A percentile compares a stretch with the other conserved stretches of the same genome.
Evolutionary conservation across 208 protist species (phyloP).

Genomic region (Leishmania lainsoni): DNA sequence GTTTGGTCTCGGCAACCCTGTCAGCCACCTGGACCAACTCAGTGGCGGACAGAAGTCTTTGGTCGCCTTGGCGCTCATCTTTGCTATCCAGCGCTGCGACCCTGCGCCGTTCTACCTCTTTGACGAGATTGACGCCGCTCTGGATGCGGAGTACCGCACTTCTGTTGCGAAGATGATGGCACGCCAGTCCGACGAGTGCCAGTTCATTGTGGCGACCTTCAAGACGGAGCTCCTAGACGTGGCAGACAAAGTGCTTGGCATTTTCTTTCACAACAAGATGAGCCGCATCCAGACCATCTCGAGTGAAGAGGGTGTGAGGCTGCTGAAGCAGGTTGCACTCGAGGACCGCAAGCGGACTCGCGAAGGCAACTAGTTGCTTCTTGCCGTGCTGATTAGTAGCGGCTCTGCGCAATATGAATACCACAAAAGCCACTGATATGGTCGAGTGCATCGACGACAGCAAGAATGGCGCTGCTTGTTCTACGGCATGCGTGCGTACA

Average conservation of each 20-base stretch:
- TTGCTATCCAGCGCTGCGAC: constrained; percentile 99
- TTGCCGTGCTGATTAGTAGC: too few species aligned
- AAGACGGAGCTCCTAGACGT: constrained; percentile 95
- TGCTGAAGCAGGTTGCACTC: constrained; percentile 70
- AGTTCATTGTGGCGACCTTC: constrained; percentile 99
- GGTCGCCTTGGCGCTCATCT: constrained; percentile 98
- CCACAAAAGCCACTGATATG: not conserved
- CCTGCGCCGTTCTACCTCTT: constrained; percentile 99
- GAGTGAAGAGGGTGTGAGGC: constrained; percentile 50
- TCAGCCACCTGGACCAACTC: constrained; percentile 93
- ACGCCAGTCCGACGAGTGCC: constrained; percentile 90
- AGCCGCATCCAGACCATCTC: constrained; percentile 91
- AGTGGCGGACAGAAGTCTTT: constrained; percentile 99
- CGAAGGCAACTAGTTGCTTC: constrained; percentile 29
- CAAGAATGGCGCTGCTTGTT: not conserved
- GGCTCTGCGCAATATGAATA: not conserved
- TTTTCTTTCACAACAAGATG: constrained; percentile 96
- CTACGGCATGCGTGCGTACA: not conserved
- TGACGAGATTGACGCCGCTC: constrained; percentile 99
- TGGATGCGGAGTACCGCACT: constrained; percentile 96
- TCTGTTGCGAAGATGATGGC: constrained; percentile 93
- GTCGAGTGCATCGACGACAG: not conserved
- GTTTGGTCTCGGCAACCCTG: constrained; percentile 78
- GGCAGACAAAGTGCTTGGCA: constrained; percentile 94
- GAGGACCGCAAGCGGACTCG: constrained; percentile 63